Evolutionary conservation across 2,329 filamentous ascomycete species (phyloP).

Genomic region (Neophaeococcomyces mojaviensis): DNA sequence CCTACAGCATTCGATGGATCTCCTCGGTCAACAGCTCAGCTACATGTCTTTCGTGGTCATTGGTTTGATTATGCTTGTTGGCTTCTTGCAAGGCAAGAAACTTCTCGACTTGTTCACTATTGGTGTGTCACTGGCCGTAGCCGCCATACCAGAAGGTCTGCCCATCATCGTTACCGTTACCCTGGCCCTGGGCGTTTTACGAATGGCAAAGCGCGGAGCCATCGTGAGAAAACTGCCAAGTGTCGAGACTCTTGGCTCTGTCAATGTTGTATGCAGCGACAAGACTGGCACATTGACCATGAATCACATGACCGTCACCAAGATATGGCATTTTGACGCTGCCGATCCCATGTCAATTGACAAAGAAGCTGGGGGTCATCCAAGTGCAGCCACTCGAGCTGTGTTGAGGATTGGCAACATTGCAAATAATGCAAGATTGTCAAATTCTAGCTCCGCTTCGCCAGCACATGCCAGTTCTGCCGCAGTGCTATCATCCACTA

Average conservation of each 20-base stretch:
- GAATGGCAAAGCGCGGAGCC: constrained; percentile 91
- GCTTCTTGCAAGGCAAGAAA: constrained; percentile 80
- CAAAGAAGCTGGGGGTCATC: constrained; percentile 47
- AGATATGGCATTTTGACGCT: constrained; percentile 88
- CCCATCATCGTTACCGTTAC: constrained; percentile 99
- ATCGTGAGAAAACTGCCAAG: constrained; percentile 94
- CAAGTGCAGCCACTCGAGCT: constrained; percentile 66
- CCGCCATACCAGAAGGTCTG: constrained; percentile 91
- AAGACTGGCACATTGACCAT: constrained; percentile 95
- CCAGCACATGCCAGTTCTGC: constrained; percentile 63
- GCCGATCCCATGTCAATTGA: constrained; percentile 49
- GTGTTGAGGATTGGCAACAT: constrained; percentile 91
- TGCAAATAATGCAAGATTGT: constrained; percentile 84
- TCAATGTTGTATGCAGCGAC: constrained; percentile 98
- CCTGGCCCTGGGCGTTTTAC: constrained; percentile 83
- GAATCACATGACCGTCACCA: constrained; percentile 97
- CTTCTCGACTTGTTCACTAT: constrained; percentile 95
- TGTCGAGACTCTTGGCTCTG: constrained; percentile 94
- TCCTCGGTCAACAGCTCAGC: constrained; percentile 90
- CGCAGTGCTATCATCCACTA: constrained; percentile 78
- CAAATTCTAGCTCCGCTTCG: constrained; percentile 62
- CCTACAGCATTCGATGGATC: constrained; percentile 91
- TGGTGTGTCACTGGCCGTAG: constrained; percentile 90
- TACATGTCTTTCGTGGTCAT: constrained; percentile 96
- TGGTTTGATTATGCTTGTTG: constrained; percentile 82